phyloP scores from a whole-genome alignment of 163 green algal species.

The Scenedesmus sp. region DNA sequence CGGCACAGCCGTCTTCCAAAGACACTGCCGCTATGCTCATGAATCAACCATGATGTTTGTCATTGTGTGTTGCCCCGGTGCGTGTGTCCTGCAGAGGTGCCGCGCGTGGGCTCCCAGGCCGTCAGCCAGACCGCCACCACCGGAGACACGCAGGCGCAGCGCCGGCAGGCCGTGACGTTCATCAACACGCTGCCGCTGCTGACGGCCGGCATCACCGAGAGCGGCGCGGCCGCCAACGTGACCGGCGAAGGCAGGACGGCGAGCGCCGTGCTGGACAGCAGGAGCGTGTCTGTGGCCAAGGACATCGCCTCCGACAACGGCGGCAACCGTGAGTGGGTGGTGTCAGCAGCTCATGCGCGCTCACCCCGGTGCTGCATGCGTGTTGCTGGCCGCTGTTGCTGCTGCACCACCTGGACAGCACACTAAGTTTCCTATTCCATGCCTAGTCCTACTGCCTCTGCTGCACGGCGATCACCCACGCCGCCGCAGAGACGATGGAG shows the following conservation, averaged over 20 bases:
- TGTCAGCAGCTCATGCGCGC: no score
- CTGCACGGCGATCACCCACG: no score
- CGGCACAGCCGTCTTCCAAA: not conserved
- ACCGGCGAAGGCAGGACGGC: not conserved
- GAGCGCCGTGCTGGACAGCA: not conserved
- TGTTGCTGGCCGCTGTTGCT: no score
- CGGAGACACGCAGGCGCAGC: not conserved
- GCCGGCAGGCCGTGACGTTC: not conserved
- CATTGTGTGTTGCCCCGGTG: not conserved
- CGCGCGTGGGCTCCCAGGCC: not conserved
- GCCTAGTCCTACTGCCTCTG: no score
- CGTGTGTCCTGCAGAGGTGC: not conserved
- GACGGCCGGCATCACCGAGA: not conserved
- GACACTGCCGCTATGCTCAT: not conserved
- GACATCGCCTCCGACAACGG: not conserved
- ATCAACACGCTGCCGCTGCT: constrained; percentile 4
- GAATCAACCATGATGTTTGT: not conserved
- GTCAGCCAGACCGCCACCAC: not conserved
- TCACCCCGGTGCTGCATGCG: no score
- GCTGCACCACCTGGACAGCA: no score
- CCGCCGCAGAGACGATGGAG: no score
- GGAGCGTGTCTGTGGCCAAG: not conserved
- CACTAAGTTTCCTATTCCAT: no score
- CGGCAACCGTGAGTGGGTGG: not conserved
- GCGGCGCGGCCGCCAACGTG: not conserved